Conservation (phyloP, 148 eudicot genomes). For the Pouteria glomerata region DNA sequence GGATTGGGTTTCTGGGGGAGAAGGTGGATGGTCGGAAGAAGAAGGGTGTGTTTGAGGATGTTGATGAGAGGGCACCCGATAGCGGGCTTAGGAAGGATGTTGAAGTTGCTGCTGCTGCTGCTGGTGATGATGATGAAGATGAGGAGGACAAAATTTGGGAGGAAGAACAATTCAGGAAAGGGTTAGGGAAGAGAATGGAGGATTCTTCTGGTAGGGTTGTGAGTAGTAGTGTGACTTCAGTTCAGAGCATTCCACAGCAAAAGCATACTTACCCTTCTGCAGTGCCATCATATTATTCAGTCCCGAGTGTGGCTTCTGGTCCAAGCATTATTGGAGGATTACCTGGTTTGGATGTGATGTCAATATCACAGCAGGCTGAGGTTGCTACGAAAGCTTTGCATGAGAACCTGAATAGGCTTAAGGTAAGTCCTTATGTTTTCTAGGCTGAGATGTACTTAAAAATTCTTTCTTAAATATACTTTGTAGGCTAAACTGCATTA, state of each 20-base stretch:
- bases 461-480: background rate
- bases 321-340: constrained; percentile 48
- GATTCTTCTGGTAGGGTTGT: constrained; percentile 46
- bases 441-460: background rate
- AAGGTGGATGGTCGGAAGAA: constrained; percentile 38
- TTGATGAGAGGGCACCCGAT: constrained; percentile 32
- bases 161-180: constrained; percentile 90
- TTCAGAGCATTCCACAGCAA: constrained; percentile 44
- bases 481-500: too few species aligned
- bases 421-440: constrained; percentile 35
- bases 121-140: constrained; percentile 59
- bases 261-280: constrained; percentile 20
- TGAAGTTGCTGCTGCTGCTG: constrained; percentile 23
- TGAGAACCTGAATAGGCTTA: constrained; percentile 66
- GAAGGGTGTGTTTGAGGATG: constrained; percentile 78
- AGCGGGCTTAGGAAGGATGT: constrained; percentile 11
- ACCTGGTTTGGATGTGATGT: constrained; percentile 42
- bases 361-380: constrained; percentile 78
- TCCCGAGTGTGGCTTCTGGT: constrained; percentile 21
- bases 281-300: constrained; percentile 26
- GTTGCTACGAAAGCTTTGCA: constrained; percentile 71
- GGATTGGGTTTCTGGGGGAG: constrained; percentile 74
- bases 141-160: constrained; percentile 96
- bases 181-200: constrained; percentile 83
- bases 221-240: constrained; percentile 27